These are phyloP conservation scores for Trypanosomatidae sp. DNA, from an alignment of 208 protist genomes.

Conservation along the genomic window DNA sequence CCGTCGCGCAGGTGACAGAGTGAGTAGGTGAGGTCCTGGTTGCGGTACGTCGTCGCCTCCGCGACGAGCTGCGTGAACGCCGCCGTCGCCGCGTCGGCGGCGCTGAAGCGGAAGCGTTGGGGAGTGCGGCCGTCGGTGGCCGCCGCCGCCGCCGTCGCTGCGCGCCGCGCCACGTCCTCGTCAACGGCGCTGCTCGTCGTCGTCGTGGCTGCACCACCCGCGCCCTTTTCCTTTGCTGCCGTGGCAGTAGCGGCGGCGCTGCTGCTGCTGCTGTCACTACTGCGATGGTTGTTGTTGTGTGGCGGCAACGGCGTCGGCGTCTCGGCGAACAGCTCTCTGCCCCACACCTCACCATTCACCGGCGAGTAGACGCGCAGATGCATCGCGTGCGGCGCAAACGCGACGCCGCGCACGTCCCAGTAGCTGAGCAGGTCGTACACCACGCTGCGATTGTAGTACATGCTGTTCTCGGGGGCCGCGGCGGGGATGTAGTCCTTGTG, in stretches of 20 bases:
- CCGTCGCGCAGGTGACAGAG: conserved; percentile 40
- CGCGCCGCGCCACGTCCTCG: no score
- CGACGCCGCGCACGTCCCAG: conserved; percentile 28
- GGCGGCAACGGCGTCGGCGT: no score
- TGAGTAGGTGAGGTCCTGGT: conserved; percentile 57
- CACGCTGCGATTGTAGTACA: conserved; percentile 41
- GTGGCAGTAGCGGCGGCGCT: no score
- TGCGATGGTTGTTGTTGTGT: no score
- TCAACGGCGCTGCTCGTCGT: no score
- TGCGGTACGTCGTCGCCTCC: conserved; percentile 24
- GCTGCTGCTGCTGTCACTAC: no score
- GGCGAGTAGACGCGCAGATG: conserved; percentile 51
- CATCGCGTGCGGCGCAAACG: conserved; percentile 23
- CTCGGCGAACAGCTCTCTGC: not conserved
- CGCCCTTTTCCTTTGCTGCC: no score
- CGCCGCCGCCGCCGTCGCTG: not conserved
- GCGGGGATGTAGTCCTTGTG: conserved; percentile 56
- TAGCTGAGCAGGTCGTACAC: conserved; percentile 31
- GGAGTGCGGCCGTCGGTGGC: not conserved
- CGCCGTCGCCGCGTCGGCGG: conserved; percentile 2
- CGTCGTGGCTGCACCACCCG: no score
- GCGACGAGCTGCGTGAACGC: conserved; percentile 31
- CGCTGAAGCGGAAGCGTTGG: not conserved
- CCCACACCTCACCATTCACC: conserved; percentile 44
- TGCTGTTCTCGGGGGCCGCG: conserved; percentile 39